Percentiles rank a stretch among this genome's conserved stretches.
phyloP scores from a whole-genome alignment of 768 basidiomycete genomes.

The Glaciozyma antarctica region DNA sequence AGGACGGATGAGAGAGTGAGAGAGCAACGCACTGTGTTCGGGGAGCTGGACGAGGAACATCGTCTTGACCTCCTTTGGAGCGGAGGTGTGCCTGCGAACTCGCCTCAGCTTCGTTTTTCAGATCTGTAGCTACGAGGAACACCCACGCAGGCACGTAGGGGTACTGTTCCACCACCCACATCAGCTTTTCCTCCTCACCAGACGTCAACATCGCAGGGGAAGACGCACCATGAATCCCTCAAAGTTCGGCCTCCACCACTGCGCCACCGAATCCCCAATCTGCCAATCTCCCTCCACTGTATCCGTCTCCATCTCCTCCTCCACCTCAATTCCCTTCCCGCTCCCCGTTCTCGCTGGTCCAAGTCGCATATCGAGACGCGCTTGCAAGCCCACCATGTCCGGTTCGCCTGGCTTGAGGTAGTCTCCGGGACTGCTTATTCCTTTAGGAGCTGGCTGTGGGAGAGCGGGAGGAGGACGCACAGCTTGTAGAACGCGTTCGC shows the following conservation, averaged over 20 bases:
- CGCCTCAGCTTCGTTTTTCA: no score
- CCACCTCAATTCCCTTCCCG: not conserved
- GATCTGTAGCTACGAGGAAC: no score
- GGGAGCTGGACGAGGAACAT: conserved; percentile 93
- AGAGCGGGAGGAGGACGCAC: conserved; percentile 45
- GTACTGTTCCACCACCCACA: conserved; percentile 17
- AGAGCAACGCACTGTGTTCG: conserved; percentile 61
- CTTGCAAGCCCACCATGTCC: conserved; percentile 81
- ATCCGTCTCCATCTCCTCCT: not conserved
- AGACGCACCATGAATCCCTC: conserved; percentile 91
- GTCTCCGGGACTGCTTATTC: conserved; percentile 72
- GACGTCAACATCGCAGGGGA: not conserved
- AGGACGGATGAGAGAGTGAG: not conserved
- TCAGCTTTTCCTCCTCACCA: not conserved
- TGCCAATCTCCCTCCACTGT: conserved; percentile 57
- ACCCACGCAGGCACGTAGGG: conserved; percentile 33
- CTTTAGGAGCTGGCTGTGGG: not conserved
- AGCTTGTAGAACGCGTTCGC: conserved; percentile 99
- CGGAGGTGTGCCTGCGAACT: conserved; percentile 69
- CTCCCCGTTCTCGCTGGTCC: conserved; percentile 11
- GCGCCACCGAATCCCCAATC: conserved; percentile 89
- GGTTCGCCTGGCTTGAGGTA: conserved; percentile 95
- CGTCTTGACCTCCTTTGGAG: conserved; percentile 97
- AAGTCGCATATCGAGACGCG: conserved; percentile 79
- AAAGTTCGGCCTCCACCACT: conserved; percentile 98